Base-by-base conservation (phyloP, 192 early-diverging fungal species). In the Spinellus fusiger region DNA sequence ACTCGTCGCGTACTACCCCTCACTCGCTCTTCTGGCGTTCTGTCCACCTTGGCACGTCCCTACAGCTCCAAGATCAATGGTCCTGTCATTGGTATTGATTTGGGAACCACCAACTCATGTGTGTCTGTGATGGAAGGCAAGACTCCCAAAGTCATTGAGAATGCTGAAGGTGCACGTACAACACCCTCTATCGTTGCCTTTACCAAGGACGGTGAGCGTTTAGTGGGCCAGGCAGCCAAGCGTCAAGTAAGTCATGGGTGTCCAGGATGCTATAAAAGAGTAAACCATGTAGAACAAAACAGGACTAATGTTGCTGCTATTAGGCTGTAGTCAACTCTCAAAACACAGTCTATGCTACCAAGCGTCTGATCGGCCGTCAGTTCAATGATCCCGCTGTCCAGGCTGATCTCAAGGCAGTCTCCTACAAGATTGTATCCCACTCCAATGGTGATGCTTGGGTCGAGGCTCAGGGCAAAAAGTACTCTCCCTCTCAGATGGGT, bases 61-160 rank as follows among this genome's bases (percentile, higher is more conserved):
- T 93, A 96, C 79, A 74, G 73, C 61, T 74, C 93, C 64, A 92
- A 91, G 82, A 89, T 96, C 77, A 94, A 92, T 82, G 77, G 79
- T 12, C 78, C 70, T 44, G 94, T 98, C 34, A 95, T 99, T 63
- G 97, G 97, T 74, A 96, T 99, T 66, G 97, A 99, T 85, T 81
- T 99, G 60, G 97, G 97, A 48, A 99, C 97, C 27, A 99, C 97
- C 66, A 98, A 99, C 85, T 98, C 95, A n/a, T 99, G 97, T 72
- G 97, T 99, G 32, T 88, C 93, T 49, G 88, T 96, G 23, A 99
- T 96, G 94, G 97, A 99, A 80, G 97, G 96, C 69, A 98, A 96
- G 78, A 86, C 72, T 60, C 93, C 95, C 15, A 87, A 93, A 52
- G 95, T 99, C 16, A 93, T 99, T 71, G 95, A 97, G 78, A 98